phyloP scores from a whole-genome alignment of 495 filamentous ascomycete genomes.

The Letharia columbiana region DNA sequence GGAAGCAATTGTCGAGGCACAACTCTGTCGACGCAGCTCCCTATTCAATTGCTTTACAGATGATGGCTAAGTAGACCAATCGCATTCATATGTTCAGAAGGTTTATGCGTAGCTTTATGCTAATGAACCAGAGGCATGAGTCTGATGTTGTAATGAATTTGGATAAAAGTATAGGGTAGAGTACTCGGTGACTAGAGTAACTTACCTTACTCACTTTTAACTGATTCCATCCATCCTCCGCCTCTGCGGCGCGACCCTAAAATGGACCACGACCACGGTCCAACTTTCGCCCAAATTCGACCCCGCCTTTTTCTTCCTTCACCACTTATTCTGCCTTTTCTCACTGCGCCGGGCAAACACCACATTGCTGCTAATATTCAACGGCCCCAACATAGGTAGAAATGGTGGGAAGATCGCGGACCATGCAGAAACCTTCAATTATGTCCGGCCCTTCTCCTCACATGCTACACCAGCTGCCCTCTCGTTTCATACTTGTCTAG shows the following conservation, averaged over 20 bases:
- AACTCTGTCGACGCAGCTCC: no score
- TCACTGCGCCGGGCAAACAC: neutral
- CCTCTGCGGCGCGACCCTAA: neutral
- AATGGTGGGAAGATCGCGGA: neutral
- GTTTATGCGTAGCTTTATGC: neutral
- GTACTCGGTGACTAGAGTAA: no score
- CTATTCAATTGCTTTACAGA: no score
- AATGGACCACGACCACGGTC: no score
- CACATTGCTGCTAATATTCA: neutral
- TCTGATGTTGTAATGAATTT: no score
- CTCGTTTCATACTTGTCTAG: conserved; percentile 1
- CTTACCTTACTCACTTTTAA: no score
- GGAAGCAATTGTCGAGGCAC: neutral
- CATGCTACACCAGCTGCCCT: neutral
- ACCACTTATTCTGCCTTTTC: no score
- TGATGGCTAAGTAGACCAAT: neutral
- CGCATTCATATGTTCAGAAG: neutral
- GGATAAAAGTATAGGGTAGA: no score
- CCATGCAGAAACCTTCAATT: neutral
- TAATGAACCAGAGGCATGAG: no score
- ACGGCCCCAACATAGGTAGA: neutral
- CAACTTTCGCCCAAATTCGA: no score
- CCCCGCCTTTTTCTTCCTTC: no score
- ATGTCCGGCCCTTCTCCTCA: neutral
- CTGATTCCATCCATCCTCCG: no score